Conservation (phyloP, 2,329 filamentous ascomycete genomes). For the Aspergillus eucalypticola region DNA sequence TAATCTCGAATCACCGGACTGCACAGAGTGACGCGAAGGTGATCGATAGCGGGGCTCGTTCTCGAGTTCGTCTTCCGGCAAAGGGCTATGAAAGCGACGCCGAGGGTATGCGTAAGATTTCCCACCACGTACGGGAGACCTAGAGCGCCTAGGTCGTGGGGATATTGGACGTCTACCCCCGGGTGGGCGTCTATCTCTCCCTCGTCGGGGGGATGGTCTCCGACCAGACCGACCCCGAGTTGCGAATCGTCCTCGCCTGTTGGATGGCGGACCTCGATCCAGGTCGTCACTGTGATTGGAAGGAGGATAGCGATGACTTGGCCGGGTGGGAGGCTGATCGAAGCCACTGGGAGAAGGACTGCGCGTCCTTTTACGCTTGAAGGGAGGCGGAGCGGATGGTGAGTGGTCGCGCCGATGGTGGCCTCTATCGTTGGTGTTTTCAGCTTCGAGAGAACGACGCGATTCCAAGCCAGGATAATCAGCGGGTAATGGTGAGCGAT, state of each 20-base stretch:
- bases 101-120: constrained; percentile 29
- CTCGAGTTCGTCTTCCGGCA: constrained; percentile 27
- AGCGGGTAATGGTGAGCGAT: constrained; percentile 24
- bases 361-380: constrained; percentile 44
- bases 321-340: constrained; percentile 28
- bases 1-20: constrained; percentile 35
- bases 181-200: constrained; percentile 34
- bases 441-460: constrained; percentile 19
- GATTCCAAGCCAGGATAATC: constrained; percentile 26
- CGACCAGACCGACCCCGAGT: constrained; percentile 35
- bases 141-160: constrained; percentile 30
- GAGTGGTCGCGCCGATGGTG: constrained; percentile 32
- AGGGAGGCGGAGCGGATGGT: constrained; percentile 32
- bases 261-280: constrained; percentile 39
- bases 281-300: constrained; percentile 38
- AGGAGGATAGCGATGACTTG: constrained; percentile 23
- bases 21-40: constrained; percentile 36
- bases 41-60: constrained; percentile 34
- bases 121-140: constrained; percentile 34
- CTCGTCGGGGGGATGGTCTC: constrained; percentile 35
- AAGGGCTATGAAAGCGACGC: constrained; percentile 31
- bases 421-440: constrained; percentile 25
- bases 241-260: constrained; percentile 37
- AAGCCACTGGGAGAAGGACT: constrained; percentile 41
- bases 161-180: constrained; percentile 32